A percentile compares a stretch with the other conserved stretches of the same genome.
Conservation (phyloP, 768 basidiomycete genomes). For the Omphalotus guepiniiformis region DNA sequence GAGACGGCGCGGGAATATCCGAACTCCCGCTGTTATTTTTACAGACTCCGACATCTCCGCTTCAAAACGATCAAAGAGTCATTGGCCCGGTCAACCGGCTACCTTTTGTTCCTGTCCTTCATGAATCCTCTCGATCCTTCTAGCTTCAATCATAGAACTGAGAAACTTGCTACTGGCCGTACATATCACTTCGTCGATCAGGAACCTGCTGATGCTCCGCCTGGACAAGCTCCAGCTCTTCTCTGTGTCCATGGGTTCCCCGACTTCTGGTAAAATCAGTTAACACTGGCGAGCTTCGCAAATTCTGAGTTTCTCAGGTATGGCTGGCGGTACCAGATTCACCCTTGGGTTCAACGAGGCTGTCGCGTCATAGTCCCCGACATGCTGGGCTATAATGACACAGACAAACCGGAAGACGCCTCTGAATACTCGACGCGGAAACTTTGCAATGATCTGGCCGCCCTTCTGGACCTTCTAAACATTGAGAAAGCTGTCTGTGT, state of each 20-base stretch:
- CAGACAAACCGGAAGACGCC: conserved; percentile 54
- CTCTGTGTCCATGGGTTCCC: conserved; percentile 84
- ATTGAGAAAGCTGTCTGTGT: conserved; percentile 50
- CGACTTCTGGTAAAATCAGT: conserved; percentile 42
- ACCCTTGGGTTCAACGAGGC: conserved; percentile 59
- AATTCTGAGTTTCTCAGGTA: conserved; percentile 39
- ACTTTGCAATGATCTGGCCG: conserved; percentile 58
- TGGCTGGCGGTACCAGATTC: conserved; percentile 74
- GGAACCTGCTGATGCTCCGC: conserved; percentile 40
- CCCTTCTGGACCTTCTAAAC: conserved; percentile 54
- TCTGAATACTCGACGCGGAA: conserved; percentile 56
- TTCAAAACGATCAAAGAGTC: background rate
- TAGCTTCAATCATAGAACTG: conserved; percentile 51
- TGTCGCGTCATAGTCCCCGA: conserved; percentile 61
- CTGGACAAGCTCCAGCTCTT: conserved; percentile 42
- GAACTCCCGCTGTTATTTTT: conserved; percentile 9
- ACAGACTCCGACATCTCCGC: conserved; percentile 1
- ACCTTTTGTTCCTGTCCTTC: conserved; percentile 10
- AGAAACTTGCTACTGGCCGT: conserved; percentile 52
- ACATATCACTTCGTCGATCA: conserved; percentile 75
- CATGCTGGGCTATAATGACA: conserved; percentile 64
- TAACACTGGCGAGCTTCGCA: background rate
- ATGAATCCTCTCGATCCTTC: conserved; percentile 39
- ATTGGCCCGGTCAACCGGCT: conserved; percentile 13
- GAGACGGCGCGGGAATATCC: conserved; percentile 15